phyloP scores from a whole-genome alignment of 179 eudicot genomes.

The Amaranthus tricolor region DNA sequence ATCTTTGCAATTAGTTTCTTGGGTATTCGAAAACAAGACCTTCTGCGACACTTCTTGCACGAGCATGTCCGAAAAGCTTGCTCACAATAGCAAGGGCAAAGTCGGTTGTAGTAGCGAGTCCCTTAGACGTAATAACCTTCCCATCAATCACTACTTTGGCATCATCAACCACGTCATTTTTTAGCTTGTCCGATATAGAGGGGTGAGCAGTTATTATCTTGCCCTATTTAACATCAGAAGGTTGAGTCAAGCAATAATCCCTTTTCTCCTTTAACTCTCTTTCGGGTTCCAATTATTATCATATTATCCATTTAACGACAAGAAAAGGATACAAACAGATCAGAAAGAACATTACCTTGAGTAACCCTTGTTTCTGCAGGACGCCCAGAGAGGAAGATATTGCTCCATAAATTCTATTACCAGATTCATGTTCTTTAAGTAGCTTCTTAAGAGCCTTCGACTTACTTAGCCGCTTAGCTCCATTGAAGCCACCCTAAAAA shows the following conservation, averaged over 20 bases:
- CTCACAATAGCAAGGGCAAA: constrained; percentile 80
- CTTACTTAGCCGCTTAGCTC: constrained; percentile 57
- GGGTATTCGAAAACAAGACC: constrained; percentile 86
- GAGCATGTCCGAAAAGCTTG: constrained; percentile 74
- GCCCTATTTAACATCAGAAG: constrained; percentile 43
- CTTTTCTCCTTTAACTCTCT: background rate
- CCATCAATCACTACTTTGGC: constrained; percentile 84
- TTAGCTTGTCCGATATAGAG: constrained; percentile 38
- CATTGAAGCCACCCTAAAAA: constrained; percentile 61
- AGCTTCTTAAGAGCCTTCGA: constrained; percentile 77
- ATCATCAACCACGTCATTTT: constrained; percentile 33
- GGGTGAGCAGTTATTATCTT: constrained; percentile 63
- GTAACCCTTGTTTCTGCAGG: constrained; percentile 66
- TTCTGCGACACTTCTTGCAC: constrained; percentile 96
- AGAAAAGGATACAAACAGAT: background rate
- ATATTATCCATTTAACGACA: background rate
- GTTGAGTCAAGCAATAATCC: background rate
- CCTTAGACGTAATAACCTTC: constrained; percentile 72
- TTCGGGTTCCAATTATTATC: background rate
- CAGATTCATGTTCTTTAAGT: constrained; percentile 74
- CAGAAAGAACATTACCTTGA: constrained; percentile 48
- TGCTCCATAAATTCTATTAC: constrained; percentile 72
- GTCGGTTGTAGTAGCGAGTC: constrained; percentile 58
- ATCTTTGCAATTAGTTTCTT: constrained; percentile 22
- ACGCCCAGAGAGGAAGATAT: constrained; percentile 54